These are phyloP conservation scores for Aegilops bicornis DNA, from an alignment of 176 grass and related monocot species.

Conservation along the genomic window DNA sequence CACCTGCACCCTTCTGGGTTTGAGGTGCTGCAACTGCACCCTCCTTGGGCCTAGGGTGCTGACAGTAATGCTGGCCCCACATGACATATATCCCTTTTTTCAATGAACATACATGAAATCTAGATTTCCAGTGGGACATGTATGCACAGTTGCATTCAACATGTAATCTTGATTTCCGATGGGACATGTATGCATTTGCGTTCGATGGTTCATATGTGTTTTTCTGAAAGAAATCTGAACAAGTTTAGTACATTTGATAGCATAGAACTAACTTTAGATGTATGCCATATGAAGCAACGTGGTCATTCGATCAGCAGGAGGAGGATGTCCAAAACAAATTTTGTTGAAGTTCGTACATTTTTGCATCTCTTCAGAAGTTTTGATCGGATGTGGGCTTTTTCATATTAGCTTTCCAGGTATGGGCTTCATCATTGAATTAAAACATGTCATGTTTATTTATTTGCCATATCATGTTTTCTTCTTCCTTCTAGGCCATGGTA, in stretches of 20 bases:
- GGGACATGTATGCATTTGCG: conserved; percentile 11
- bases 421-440: conserved; percentile 8
- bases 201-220: neutral
- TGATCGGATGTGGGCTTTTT: conserved; percentile 97
- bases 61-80: neutral
- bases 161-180: neutral
- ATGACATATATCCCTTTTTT: neutral
- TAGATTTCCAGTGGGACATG: neutral
- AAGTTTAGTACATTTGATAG: neutral
- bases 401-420: conserved; percentile 92
- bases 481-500: conserved; percentile 52
- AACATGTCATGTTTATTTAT: conserved; percentile 22
- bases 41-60: neutral
- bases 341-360: conserved; percentile 99
- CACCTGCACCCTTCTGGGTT: neutral
- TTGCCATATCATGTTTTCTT: conserved; percentile 23
- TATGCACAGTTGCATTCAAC: neutral
- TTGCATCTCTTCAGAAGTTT: conserved; percentile 96
- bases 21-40: neutral
- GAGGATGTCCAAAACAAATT: conserved; percentile 85
- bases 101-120: neutral
- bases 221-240: conserved; percentile 13
- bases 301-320: conserved; percentile 29
- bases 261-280: conserved; percentile 25
- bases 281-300: conserved; percentile 33